Evolutionary conservation across 768 basidiomycete genomes (phyloP).

Genomic region (Leccinum subtestaceum): DNA sequence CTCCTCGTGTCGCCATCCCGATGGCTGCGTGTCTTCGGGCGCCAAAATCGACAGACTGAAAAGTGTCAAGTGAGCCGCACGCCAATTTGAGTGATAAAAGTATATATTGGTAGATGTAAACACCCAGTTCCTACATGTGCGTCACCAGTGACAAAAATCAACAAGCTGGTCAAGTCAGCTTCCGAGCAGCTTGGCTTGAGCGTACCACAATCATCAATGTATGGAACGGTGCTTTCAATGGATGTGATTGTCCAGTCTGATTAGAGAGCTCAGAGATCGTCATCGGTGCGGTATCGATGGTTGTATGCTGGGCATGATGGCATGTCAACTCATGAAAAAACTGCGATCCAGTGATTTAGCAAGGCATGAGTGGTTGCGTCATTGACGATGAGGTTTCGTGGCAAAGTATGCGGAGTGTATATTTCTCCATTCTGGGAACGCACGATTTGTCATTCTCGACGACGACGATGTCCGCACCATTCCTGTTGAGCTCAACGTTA

Average conservation of each 20-base stretch:
- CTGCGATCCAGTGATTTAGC: too few species aligned
- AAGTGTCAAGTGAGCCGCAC: neutral
- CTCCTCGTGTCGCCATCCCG: conserved; percentile 9
- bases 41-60: conserved; percentile 18
- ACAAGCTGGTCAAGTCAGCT: neutral
- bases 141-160: conserved; percentile 6
- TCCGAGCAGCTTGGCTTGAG: neutral
- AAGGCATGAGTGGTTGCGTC: neutral
- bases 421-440: neutral
- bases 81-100: neutral
- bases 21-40: conserved; percentile 26
- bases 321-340: neutral
- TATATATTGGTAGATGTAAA: conserved; percentile 7
- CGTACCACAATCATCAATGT: neutral
- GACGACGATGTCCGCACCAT: conserved; percentile 47
- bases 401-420: neutral
- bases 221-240: neutral
- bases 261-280: neutral
- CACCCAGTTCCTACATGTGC: conserved; percentile 14
- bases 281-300: neutral
- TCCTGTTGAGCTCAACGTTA: conserved; percentile 48
- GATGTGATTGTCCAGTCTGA: neutral
- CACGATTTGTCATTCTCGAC: neutral
- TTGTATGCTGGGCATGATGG: neutral
- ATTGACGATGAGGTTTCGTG: neutral